Evolutionary conservation across 164 flowering plant genomes (phyloP), one percentile per base, ranked within the genome.

Genomic region (Stephania cephalantha): DNA sequence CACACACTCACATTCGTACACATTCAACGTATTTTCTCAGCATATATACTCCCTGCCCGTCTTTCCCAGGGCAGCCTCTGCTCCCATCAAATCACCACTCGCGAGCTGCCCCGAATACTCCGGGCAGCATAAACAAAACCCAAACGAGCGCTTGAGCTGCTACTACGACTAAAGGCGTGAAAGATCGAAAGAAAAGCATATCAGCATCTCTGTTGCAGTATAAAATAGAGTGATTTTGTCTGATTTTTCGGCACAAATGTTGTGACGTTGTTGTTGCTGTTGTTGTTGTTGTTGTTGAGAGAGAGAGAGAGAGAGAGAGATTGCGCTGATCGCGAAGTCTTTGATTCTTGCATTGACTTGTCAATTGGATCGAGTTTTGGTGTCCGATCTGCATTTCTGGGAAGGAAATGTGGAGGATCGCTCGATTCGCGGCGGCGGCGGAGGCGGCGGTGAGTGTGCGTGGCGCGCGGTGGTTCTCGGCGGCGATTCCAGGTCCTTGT

Each of bases 401-500:
- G 74, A 25, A 7, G 7, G 53, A 67, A 73, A 83, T 83, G 85
- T 83, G 83, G 85, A 80, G 20, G 45, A 73, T 83, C 2, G 66
- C 74, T 68, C 75, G 85, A 76, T 58, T 58, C 18, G 75, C 76
- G 20, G 76, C 72, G 44, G 77, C 77, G 42, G 42, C 42, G 71
- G 42, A 35, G 25, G 81, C 78, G 29, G 48, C 87, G 29, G 48
- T 86, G 71, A 73, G 70, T 50, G 69, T 83, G 58, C 80, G 85
- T 73, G 86, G 87, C 75, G 73, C 83, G 65, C 82, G 92, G 87
- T 79, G 86, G 77, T 83, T 85, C 77, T 84, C 86, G 68, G 76
- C 90, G 18, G 86, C 85, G 82, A 88, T 93, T 72, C 92, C 98
- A 9, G 94, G 93, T 66, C 97, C 99, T 31, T 89, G 89, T 76